phyloP scores from a whole-genome alignment of 192 early-diverging fungal species.

The Dissophora ornata region DNA sequence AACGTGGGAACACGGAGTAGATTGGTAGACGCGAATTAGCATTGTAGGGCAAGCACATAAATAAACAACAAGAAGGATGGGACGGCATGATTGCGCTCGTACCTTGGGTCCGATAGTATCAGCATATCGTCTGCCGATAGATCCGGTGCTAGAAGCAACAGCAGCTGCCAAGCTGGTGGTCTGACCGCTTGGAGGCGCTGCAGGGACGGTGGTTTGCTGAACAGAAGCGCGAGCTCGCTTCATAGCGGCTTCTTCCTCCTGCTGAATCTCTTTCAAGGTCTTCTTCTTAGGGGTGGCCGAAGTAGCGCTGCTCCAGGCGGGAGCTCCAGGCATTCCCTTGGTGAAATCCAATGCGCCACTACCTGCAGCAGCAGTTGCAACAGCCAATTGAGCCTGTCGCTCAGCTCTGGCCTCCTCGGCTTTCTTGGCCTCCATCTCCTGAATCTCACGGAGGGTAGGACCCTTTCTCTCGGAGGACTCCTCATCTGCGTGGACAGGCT shows the following conservation, averaged over 20 bases:
- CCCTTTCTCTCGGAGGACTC: conserved; percentile 47
- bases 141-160: conserved; percentile 29
- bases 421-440: conserved; percentile 70
- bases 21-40: too few relatives aligned
- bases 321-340: conserved; percentile 25
- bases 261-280: conserved; percentile 67
- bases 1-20: neutral
- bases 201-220: conserved; percentile 19
- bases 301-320: conserved; percentile 46
- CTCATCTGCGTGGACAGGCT: conserved; percentile 34
- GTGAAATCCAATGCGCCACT: conserved; percentile 11
- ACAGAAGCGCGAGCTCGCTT: conserved; percentile 53
- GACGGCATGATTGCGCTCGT: too few relatives aligned
- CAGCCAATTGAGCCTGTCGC: conserved; percentile 38
- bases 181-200: neutral
- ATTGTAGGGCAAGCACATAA: too few relatives aligned
- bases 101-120: conserved; percentile 55
- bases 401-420: conserved; percentile 51
- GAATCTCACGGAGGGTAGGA: conserved; percentile 69
- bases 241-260: conserved; percentile 65
- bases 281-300: conserved; percentile 61
- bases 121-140: conserved; percentile 55
- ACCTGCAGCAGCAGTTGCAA: conserved; percentile 25
- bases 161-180: conserved; percentile 30
- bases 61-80: neutral